Percentiles rank a stretch among this genome's conserved stretches.
Evolutionary conservation across 176 grass and related monocot species (phyloP).

Genomic region (Dactylis glomerata): DNA sequence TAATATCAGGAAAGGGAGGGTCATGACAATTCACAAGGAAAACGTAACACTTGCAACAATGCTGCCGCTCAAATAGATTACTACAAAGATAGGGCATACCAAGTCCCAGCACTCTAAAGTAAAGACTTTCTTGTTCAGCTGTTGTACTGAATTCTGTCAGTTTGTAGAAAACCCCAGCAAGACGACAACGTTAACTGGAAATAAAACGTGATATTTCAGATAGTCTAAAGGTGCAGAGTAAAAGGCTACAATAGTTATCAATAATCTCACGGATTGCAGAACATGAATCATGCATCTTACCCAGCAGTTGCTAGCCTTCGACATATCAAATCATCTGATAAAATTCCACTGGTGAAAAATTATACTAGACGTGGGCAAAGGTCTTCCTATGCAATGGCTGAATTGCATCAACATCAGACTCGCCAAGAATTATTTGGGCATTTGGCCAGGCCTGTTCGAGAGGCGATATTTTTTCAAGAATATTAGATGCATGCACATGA

Average conservation of each 20-base stretch:
- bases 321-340: neutral
- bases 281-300: neutral
- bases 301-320: neutral
- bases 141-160: neutral
- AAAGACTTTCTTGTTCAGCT: neutral
- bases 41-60: neutral
- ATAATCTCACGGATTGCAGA: neutral
- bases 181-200: neutral
- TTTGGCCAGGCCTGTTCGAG: neutral
- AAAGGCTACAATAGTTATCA: neutral
- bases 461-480: neutral
- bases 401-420: neutral
- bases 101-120: neutral
- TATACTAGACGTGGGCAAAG: neutral
- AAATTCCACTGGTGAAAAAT: neutral
- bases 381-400: slow-evolving; percentile 15
- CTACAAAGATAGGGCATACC: neutral
- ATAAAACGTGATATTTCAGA: neutral
- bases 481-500: neutral
- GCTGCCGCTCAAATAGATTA: neutral
- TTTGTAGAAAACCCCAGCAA: neutral
- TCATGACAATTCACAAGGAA: neutral
- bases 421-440: neutral
- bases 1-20: too few species aligned
- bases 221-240: neutral